Base-by-base conservation (phyloP, 2,329 filamentous ascomycete genomes). In the Tolypocladium ophioglossoides region DNA sequence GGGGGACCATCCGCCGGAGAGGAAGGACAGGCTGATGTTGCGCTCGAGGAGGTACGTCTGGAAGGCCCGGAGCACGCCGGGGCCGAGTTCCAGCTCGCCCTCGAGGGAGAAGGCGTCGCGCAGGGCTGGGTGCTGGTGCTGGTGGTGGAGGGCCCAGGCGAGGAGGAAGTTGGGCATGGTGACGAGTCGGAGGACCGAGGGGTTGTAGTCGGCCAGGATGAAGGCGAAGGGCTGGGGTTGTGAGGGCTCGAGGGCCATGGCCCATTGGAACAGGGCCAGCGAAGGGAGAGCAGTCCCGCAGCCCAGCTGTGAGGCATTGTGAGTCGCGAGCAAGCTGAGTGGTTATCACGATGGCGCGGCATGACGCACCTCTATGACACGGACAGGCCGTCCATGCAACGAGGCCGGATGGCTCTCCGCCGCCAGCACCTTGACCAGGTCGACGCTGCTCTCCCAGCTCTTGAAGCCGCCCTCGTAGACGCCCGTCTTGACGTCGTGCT, bases 401-500 rank as follows among this genome's bases (percentile, higher is more conserved):
- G 63, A 59, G 4, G 66, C 56, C 20, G 70, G 61, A 50, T 72
- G 68, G 14, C 71, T 67, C 30, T 74, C 73, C 3, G 66, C 63
- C 0, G 76, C 75, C 34, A 85, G 68, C n/a, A 86, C 82, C 64
- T 84, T 87, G 51, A 89, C 86, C 20, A 94, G 75, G 66, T 94
- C 89, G 52, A 91, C 76, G 56, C 86, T 89, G 70, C 88, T 91
- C 72, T 94, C 89, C 89, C 89, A 94, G 63, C 86, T 91, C 74
- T 94, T 94, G 74, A 92, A 91, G 27, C 89, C 89, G 54, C 89
- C 89, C 71, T 94, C 89, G 70, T 94, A 94, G 56, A 92, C 81
- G 52, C 88, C 88, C 54, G 87, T 87, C 68, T 84, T 86, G 59
- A 94, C 84, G 68, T 94, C 89, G 58, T 87, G 83, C 57, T 79